Percentiles rank a stretch among this genome's conserved stretches.
Evolutionary conservation across 2,329 filamentous ascomycete species (phyloP).

Genomic region (Colletotrichum spinosum): DNA sequence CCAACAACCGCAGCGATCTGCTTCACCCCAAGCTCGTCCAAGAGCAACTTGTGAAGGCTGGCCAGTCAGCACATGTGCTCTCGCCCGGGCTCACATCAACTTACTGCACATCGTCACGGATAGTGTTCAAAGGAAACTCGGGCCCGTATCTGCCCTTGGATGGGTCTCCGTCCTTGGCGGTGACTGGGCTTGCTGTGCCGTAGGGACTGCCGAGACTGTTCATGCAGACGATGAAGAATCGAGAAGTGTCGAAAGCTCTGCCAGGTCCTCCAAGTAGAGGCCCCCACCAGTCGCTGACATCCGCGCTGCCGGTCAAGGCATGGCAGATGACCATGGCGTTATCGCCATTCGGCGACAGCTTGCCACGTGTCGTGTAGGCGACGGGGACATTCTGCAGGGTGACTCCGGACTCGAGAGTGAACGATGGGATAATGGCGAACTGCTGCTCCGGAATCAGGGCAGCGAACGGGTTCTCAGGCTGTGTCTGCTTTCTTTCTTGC

Average conservation of each 20-base stretch:
- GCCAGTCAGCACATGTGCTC: slow-evolving; percentile 6
- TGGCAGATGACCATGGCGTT: slow-evolving; percentile 85
- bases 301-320: slow-evolving; percentile 85
- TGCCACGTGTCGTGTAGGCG: slow-evolving; percentile 75
- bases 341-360: slow-evolving; percentile 67
- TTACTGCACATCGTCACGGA: slow-evolving; percentile 94
- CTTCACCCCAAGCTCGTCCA: slow-evolving; percentile 83
- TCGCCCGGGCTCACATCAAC: slow-evolving; percentile 45
- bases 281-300: slow-evolving; percentile 91
- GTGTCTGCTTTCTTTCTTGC: slow-evolving; percentile 73
- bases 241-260: slow-evolving; percentile 82
- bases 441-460: slow-evolving; percentile 88
- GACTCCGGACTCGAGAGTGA: slow-evolving; percentile 93
- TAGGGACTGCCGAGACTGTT: slow-evolving; percentile 89
- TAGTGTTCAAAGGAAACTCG: slow-evolving; percentile 95
- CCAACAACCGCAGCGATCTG: slow-evolving; percentile 84
- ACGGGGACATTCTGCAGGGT: slow-evolving; percentile 81
- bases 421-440: slow-evolving; percentile 86
- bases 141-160: slow-evolving; percentile 86
- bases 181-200: slow-evolving; percentile 88
- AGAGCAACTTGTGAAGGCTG: slow-evolving; percentile 81
- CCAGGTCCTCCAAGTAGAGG: slow-evolving; percentile 82
- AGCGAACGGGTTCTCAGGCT: slow-evolving; percentile 93
- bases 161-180: slow-evolving; percentile 84
- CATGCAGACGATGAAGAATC: slow-evolving; percentile 89